A percentile compares a stretch with the other conserved stretches of the same genome.
Conservation (phyloP, 2,329 filamentous ascomycete genomes). For the Aspergillus jensenii region DNA sequence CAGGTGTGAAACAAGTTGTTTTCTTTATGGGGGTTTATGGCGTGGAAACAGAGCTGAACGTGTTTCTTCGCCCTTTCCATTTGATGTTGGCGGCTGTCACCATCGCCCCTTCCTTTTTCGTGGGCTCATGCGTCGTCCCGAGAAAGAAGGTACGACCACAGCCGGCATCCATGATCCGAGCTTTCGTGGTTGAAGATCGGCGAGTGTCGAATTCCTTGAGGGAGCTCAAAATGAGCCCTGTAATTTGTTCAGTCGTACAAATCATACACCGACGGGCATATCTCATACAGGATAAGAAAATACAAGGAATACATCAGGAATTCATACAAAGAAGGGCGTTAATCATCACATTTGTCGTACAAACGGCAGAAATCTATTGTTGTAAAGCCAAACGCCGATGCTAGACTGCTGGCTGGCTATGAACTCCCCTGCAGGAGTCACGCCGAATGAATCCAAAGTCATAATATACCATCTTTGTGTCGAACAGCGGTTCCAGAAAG, state of each 20-base stretch:
- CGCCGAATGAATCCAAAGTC: constrained; percentile 15
- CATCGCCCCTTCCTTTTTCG: constrained; percentile 6
- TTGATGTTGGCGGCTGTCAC: neutral
- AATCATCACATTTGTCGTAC: constrained; percentile 8
- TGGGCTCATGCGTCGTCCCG: neutral
- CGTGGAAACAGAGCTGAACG: neutral
- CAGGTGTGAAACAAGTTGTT: neutral
- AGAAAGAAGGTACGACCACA: neutral
- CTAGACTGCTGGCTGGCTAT: constrained; percentile 12
- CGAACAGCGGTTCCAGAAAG: constrained; percentile 18
- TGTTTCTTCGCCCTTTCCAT: neutral
- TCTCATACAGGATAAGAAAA: constrained; percentile 7
- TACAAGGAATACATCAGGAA: constrained; percentile 1
- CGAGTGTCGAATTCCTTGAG: neutral
- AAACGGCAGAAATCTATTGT: constrained; percentile 28
- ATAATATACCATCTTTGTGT: constrained; percentile 33
- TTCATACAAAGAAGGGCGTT: neutral
- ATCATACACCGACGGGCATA: constrained; percentile 5
- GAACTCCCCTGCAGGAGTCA: constrained; percentile 5
- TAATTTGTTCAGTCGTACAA: constrained; percentile 1
- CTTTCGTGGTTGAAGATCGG: neutral
- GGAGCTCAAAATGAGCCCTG: neutral
- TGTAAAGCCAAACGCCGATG: constrained; percentile 26
- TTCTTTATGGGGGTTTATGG: neutral
- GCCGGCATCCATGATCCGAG: neutral